phyloP scores from a whole-genome alignment of 2,329 filamentous ascomycete genomes.

The Botrytis hyacinthi region DNA sequence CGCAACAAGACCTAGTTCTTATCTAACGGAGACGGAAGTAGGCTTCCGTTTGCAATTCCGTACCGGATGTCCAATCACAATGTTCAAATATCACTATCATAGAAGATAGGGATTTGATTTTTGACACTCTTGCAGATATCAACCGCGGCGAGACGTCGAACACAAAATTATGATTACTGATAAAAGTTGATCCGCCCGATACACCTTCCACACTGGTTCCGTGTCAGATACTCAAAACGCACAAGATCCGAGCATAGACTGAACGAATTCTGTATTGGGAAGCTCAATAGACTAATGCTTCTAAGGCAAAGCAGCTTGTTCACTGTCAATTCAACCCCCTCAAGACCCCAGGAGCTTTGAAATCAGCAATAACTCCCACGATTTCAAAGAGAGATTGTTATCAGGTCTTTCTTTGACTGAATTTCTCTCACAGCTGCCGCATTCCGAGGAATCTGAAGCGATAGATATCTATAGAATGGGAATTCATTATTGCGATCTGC shows the following conservation, averaged over 20 bases:
- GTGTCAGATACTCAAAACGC: neutral
- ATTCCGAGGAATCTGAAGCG: neutral
- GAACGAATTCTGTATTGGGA: neutral
- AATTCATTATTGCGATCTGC: neutral
- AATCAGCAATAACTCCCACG: neutral
- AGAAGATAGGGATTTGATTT: neutral
- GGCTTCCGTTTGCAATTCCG: neutral
- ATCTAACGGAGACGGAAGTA: neutral
- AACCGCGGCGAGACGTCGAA: neutral
- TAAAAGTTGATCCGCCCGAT: neutral
- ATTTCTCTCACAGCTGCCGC: neutral
- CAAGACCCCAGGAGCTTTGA: neutral
- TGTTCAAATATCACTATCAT: neutral
- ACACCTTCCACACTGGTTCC: neutral
- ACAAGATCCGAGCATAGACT: neutral
- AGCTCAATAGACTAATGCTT: neutral
- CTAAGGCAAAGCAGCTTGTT: neutral
- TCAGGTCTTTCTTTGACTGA: neutral
- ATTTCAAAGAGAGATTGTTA: neutral
- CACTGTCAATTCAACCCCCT: neutral
- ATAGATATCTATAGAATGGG: neutral
- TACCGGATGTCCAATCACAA: neutral
- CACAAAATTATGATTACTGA: neutral
- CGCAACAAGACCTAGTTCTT: neutral
- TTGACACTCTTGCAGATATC: neutral